phyloP scores from a whole-genome alignment of 2,329 filamentous ascomycete genomes.

The Beauveria brongniartii region DNA sequence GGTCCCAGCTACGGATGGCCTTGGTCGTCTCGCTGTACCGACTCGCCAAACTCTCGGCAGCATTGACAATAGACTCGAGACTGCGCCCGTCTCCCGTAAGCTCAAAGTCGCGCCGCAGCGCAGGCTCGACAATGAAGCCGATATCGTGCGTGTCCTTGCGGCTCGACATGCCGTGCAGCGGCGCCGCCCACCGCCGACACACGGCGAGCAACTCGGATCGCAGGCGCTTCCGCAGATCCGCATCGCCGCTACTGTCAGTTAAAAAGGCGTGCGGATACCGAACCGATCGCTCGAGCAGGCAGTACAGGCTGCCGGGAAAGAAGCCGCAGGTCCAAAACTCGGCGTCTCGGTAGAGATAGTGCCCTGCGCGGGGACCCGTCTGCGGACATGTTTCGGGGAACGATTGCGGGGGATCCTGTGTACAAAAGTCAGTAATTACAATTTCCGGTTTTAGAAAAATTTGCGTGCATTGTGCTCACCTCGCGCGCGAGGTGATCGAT shows the following conservation, averaged over 20 bases:
- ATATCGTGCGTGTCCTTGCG: slow-evolving; percentile 46
- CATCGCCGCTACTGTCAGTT: neutral
- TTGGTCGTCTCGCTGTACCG: slow-evolving; percentile 32
- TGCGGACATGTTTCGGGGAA: slow-evolving; percentile 28
- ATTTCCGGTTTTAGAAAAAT: too few species aligned
- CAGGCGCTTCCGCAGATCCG: neutral
- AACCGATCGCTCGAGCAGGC: slow-evolving; percentile 25
- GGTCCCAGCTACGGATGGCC: slow-evolving; percentile 43
- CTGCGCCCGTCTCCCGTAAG: slow-evolving; percentile 32
- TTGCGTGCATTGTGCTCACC: neutral
- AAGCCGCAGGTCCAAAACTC: slow-evolving; percentile 37
- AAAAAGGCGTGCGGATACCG: slow-evolving; percentile 21
- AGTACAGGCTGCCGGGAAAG: slow-evolving; percentile 30
- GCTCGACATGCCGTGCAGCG: slow-evolving; percentile 28
- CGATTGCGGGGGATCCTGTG: slow-evolving; percentile 1
- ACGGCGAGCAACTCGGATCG: slow-evolving; percentile 16
- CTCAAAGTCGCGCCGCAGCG: slow-evolving; percentile 38
- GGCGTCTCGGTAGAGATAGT: slow-evolving; percentile 22
- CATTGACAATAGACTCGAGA: slow-evolving; percentile 31
- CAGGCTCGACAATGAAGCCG: slow-evolving; percentile 44
- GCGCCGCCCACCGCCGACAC: slow-evolving; percentile 24
- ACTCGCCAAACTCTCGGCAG: slow-evolving; percentile 35
- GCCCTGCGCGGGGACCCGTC: slow-evolving; percentile 18
- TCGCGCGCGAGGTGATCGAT: slow-evolving; percentile 5
- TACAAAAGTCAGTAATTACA: neutral